Evolutionary conservation across 2,329 filamentous ascomycete genomes (phyloP).

Genomic region (Pseudopithomyces chartarum): DNA sequence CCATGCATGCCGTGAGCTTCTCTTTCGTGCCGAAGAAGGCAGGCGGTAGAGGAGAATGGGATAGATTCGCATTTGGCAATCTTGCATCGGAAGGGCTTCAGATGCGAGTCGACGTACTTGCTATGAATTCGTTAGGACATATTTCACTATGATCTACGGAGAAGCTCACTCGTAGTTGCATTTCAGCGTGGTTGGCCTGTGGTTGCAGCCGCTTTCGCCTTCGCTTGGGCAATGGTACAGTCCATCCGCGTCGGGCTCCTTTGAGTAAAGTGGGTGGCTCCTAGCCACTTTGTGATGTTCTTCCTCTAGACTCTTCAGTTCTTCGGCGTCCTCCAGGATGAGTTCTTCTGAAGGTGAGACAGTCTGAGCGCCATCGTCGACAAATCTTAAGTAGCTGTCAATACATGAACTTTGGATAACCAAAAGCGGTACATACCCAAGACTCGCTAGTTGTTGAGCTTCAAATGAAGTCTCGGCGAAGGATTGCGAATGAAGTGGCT

Average conservation of each 20-base stretch:
- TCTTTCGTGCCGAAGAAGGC: conserved; percentile 90
- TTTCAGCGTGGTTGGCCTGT: conserved; percentile 94
- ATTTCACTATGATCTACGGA: conserved; percentile 1
- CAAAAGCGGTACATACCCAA: background rate
- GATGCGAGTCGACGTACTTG: conserved; percentile 95
- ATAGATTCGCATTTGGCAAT: conserved; percentile 79
- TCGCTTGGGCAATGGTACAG: conserved; percentile 93
- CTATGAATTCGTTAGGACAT: conserved; percentile 54
- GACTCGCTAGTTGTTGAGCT: background rate
- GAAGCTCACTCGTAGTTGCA: conserved; percentile 94
- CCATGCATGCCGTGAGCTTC: conserved; percentile 96
- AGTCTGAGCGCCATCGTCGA: conserved; percentile 28
- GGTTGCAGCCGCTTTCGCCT: conserved; percentile 74
- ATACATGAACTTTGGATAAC: background rate
- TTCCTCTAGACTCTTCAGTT: conserved; percentile 39
- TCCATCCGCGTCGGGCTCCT: conserved; percentile 69
- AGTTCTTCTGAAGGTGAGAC: conserved; percentile 30
- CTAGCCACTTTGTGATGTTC: conserved; percentile 48
- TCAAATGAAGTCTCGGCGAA: background rate
- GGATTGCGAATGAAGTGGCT: background rate
- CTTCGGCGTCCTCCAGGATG: conserved; percentile 34
- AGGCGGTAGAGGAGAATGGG: conserved; percentile 93
- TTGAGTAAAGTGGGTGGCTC: conserved; percentile 72
- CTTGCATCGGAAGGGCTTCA: conserved; percentile 97
- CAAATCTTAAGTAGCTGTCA: background rate